A percentile compares a stretch with the other conserved stretches of the same genome.
These are phyloP conservation scores for Deuterostichococcus epilithicus DNA, from an alignment of 139 green algal genomes.

Conservation along the genomic window DNA sequence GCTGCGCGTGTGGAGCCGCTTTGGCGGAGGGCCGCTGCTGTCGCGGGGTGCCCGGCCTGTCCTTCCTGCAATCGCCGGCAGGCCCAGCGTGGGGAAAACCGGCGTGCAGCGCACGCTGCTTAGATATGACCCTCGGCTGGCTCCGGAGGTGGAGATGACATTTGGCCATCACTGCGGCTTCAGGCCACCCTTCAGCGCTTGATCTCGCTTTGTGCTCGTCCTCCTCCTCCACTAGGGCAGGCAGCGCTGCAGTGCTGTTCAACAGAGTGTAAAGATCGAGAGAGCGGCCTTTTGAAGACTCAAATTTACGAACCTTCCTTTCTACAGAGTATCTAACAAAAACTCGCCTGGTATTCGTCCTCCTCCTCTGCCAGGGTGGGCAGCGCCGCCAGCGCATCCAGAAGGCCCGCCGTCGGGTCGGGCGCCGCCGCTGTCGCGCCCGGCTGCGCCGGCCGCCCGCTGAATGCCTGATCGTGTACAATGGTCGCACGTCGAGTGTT, in stretches of 20 bases:
- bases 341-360: conserved; percentile 22
- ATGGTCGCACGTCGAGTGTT: neutral
- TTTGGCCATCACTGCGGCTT: too few relatives aligned
- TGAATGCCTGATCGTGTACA: neutral
- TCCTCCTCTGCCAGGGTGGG: conserved; percentile 30
- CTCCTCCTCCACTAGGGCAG: neutral
- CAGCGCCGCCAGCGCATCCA: conserved; percentile 30
- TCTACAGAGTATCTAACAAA: neutral
- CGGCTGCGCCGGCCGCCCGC: neutral
- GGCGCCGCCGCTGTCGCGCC: neutral
- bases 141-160: too few relatives aligned
- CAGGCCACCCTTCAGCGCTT: neutral
- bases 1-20: too few relatives aligned
- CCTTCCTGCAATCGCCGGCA: too few relatives aligned
- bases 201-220: neutral
- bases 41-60: too few relatives aligned
- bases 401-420: conserved; percentile 1
- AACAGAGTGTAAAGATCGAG: neutral
- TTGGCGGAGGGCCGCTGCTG: too few relatives aligned
- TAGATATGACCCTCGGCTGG: too few relatives aligned
- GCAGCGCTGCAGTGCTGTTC: neutral
- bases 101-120: too few relatives aligned
- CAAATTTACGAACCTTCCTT: neutral
- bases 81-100: too few relatives aligned
- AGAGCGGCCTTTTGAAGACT: neutral